Percentiles rank a stretch among this genome's conserved stretches.
Conservation (phyloP, 1,139 yeast genomes). For the Hyphopichia wangnamkhiaoensis region DNA sequence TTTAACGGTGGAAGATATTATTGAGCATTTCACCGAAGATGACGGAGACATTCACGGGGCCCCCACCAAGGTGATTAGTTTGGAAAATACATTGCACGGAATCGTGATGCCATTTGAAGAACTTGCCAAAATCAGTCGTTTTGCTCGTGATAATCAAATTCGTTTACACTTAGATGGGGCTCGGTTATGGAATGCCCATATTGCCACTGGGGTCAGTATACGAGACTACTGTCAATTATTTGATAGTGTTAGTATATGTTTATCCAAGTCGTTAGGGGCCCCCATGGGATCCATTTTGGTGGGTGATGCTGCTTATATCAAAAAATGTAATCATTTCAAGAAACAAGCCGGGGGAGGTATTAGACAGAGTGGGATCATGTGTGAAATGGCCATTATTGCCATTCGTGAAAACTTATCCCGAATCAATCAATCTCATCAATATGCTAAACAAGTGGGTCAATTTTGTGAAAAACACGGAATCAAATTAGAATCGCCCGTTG, state of each 20-base stretch:
- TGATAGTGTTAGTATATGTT: conserved; percentile 86
- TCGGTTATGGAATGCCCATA: conserved; percentile 89
- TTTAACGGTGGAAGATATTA: conserved; percentile 78
- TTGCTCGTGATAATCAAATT: conserved; percentile 66
- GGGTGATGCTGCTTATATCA: conserved; percentile 60
- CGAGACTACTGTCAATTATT: conserved; percentile 75
- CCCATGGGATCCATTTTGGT: conserved; percentile 92
- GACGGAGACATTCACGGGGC: conserved; percentile 88
- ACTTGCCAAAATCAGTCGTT: conserved; percentile 66
- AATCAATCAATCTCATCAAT: conserved; percentile 62
- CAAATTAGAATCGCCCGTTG: conserved; percentile 69
- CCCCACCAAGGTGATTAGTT: conserved; percentile 80
- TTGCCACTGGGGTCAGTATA: conserved; percentile 69
- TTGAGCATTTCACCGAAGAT: conserved; percentile 64
- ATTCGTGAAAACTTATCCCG: conserved; percentile 71
- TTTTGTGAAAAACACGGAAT: conserved; percentile 53
- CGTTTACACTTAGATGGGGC: conserved; percentile 92
- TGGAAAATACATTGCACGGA: conserved; percentile 90
- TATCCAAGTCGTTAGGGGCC: conserved; percentile 91
- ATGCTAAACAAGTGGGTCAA: conserved; percentile 66
- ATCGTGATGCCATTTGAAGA: conserved; percentile 81
- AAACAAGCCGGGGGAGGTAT: conserved; percentile 96
- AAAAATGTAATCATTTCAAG: conserved; percentile 81
- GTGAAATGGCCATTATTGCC: conserved; percentile 80
- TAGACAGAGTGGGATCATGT: conserved; percentile 83